Conservation (phyloP, 208 protist species). For the Trypanosoma caninum region DNA sequence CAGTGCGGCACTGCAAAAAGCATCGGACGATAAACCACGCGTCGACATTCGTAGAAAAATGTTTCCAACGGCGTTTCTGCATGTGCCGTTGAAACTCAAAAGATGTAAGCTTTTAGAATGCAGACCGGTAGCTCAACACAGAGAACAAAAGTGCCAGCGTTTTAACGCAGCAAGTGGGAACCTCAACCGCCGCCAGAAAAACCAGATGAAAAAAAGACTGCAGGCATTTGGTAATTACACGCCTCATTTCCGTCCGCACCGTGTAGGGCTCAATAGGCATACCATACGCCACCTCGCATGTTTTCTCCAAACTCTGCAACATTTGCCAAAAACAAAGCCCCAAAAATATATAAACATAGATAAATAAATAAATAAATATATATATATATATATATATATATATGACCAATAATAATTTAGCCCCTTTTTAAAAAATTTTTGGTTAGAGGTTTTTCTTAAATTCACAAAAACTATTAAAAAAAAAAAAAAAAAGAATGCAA, state of each 20-base stretch:
- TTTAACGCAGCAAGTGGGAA: constrained; percentile 97
- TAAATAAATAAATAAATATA: neutral
- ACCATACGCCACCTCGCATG: constrained; percentile 2
- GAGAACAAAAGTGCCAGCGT: constrained; percentile 94
- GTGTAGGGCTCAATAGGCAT: constrained; percentile 38
- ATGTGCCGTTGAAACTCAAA: constrained; percentile 91
- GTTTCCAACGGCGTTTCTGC: constrained; percentile 61
- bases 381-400: too few species aligned
- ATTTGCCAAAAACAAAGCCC: neutral
- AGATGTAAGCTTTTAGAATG: constrained; percentile 93
- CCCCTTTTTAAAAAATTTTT: too few species aligned
- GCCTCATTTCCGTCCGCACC: constrained; percentile 89
- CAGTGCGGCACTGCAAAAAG: too few species aligned
- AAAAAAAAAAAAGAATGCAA: neutral
- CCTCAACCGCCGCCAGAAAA: constrained; percentile 82
- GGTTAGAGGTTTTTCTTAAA: neutral
- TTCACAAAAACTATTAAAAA: neutral
- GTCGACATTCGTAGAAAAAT: too few species aligned
- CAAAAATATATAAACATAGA: neutral
- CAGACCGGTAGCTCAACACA: constrained; percentile 64
- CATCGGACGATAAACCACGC: too few species aligned
- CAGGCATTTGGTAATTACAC: constrained; percentile 42
- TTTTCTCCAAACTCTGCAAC: neutral
- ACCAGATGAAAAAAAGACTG: constrained; percentile 25
- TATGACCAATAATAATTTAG: too few species aligned